These are phyloP conservation scores for Lasiosphaeriaceae sp. DNA, from an alignment of 495 filamentous ascomycete species.

Conservation along the genomic window DNA sequence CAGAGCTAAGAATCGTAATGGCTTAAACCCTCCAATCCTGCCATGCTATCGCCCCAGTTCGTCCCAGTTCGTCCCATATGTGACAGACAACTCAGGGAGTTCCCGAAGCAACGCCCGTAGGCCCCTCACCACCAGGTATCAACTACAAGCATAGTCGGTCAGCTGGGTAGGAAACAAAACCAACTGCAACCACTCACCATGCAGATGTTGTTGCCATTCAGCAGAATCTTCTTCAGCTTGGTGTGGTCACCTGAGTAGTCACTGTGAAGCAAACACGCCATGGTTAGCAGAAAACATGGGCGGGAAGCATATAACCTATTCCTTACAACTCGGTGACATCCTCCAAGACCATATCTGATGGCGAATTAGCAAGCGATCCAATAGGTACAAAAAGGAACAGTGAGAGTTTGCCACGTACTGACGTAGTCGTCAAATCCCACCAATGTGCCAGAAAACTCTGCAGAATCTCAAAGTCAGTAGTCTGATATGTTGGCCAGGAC, in stretches of 20 bases:
- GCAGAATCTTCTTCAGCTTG: slow-evolving; percentile 85
- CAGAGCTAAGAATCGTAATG: no score
- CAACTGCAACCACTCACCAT: slow-evolving; percentile 61
- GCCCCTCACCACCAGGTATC: slow-evolving; percentile 84
- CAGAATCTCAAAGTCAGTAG: neutral
- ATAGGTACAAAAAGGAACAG: neutral
- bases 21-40: neutral
- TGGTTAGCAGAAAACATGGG: neutral
- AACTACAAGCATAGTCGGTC: slow-evolving; percentile 47
- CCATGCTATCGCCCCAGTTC: neutral
- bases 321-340: slow-evolving; percentile 95
- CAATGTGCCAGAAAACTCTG: slow-evolving; percentile 91
- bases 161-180: neutral
- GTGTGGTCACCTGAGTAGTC: slow-evolving; percentile 83
- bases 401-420: slow-evolving; percentile 57
- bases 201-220: slow-evolving; percentile 99
- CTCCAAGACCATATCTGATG: slow-evolving; percentile 90
- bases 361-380: neutral
- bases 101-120: slow-evolving; percentile 31
- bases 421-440: slow-evolving; percentile 98
- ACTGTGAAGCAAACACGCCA: slow-evolving; percentile 38
- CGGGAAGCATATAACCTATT: neutral
- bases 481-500: neutral
- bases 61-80: neutral
- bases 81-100: slow-evolving; percentile 8